These are phyloP conservation scores for Xerocomus spinulosus DNA, from an alignment of 768 basidiomycete genomes.

Conservation along the genomic window DNA sequence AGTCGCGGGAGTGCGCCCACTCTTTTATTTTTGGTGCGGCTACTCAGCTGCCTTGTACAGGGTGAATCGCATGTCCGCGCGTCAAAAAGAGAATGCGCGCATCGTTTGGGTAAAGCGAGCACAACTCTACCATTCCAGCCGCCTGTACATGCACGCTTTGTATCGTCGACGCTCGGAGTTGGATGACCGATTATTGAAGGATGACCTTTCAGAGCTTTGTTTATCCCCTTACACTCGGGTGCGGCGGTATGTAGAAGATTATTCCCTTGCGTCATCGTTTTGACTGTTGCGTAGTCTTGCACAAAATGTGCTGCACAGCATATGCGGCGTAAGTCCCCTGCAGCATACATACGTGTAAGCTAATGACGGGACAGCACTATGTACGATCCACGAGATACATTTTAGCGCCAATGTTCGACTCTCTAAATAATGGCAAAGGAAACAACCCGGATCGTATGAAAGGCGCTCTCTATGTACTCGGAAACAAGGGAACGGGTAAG, in stretches of 20 bases:
- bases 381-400: conserved; percentile 66
- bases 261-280: background rate
- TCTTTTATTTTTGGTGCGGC: background rate
- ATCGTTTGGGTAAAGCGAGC: conserved; percentile 73
- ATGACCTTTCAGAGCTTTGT: conserved; percentile 67
- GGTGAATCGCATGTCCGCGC: conserved; percentile 60
- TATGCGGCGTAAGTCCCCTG: conserved; percentile 50
- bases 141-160: conserved; percentile 72
- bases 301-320: conserved; percentile 59
- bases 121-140: conserved; percentile 70
- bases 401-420: conserved; percentile 56
- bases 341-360: background rate
- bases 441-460: conserved; percentile 93
- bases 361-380: conserved; percentile 47
- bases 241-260: conserved; percentile 48
- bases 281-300: conserved; percentile 47
- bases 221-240: conserved; percentile 77
- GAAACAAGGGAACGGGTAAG: conserved; percentile 67
- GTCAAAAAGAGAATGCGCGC: conserved; percentile 73
- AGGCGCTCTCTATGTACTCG: conserved; percentile 80
- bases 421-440: conserved; percentile 68
- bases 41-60: conserved; percentile 30
- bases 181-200: conserved; percentile 61
- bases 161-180: conserved; percentile 69
- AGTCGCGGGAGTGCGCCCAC: conserved; percentile 27